Base-by-base conservation (phyloP, 83 land plant species). In the Thuja plicata region DNA sequence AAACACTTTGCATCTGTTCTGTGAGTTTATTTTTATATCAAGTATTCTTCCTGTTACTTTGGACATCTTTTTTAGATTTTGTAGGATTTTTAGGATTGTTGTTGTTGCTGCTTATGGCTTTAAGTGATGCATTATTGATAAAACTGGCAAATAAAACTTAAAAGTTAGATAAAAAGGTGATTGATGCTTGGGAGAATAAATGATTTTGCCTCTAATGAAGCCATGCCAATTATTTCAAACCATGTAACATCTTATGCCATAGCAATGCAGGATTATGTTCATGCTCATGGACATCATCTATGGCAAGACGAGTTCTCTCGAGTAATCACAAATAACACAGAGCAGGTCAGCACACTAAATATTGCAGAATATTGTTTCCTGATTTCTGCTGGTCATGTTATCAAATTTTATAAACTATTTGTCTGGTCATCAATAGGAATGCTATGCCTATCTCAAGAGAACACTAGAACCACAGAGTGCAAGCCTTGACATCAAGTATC, bases 251-350 rank as follows among this genome's bases (percentile, higher is more conserved):
- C 34, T 17, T 4, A 74, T 71, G 57, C 24, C 17, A 16, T 46
- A 12, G 6, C 35, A 84, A 84, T 48, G 57, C 90, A 89, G 92
- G 93, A 92, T 87, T 92, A 92, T 83, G 93, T 87, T 52, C 93
- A 89, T 71, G 92, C 91, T 24, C 93, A 92, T 83, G 93, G 93
- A 27, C 87, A 91, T 24, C 90, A 81, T 60, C 81, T 92, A 37
- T 92, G 93, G 93, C 92, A 92, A 87, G 93, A 92, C 76, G 93
- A 92, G 82, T 92, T 84, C 71, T 48, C 90, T 30, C 87, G 76
- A 11, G 88, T 91, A 13, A 76, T 92, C 1, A n/a, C 87, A 71
- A 84, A 89, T 78, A 91, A 88, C 41, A 87, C 86, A 13, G 93
- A 92, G 90, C 92, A 88, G 85, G 90, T 89, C 52, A 35, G 41